Evolutionary conservation across 1,284 basidiomycete species (phyloP), one percentile per base, ranked within the genome.

Genomic region (Cutaneotrichosporon sp.): DNA sequence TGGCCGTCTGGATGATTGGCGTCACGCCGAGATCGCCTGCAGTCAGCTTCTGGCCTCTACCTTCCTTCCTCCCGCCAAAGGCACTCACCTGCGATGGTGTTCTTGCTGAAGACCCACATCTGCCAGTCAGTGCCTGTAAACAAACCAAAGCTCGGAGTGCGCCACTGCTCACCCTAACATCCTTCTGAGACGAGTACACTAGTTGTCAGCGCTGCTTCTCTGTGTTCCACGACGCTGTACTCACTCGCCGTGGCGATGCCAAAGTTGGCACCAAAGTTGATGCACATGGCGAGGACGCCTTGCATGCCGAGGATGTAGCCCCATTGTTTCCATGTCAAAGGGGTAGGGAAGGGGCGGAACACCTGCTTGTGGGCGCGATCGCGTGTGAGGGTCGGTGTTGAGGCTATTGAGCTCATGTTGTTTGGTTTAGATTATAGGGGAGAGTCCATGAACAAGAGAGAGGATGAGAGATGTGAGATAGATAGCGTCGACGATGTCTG

Each of bases 11-110:
- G 59, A 81, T 77, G 57, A 81, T 72, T 2, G 76, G 75, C 14
- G 79, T 80, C 4, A 81, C 78, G 22, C 79, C 79, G 6, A 81
- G 70, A 56, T 80, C 78, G 34, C 79, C 78, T 7, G 79, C 73
- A 18, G 51, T 59, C 38, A 55, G 38, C 38, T 42, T n/a, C 29
- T 1, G 18, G 38, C 38, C n/a, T 42, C 18, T 42, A 42, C 38
- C 38, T 42, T 3, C 7, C 38, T 18, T n/a, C n/a, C n/a, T n/a
- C n/a, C n/a, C n/a, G 18, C 7, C 38, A 24, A 16, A 22, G 36
- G 18, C 11, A 56, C 59, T 34, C 50, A 57, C 58, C 57, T 2
- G 33, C 59, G 24, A 80, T 70, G 7, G 78, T 79, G 59, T 74
- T 78, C 54, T 78, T 64, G 27, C 50, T 60, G 49, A 80, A 72